These are phyloP conservation scores for Saururus chinensis DNA, from an alignment of 164 flowering plant species.

Conservation along the genomic window DNA sequence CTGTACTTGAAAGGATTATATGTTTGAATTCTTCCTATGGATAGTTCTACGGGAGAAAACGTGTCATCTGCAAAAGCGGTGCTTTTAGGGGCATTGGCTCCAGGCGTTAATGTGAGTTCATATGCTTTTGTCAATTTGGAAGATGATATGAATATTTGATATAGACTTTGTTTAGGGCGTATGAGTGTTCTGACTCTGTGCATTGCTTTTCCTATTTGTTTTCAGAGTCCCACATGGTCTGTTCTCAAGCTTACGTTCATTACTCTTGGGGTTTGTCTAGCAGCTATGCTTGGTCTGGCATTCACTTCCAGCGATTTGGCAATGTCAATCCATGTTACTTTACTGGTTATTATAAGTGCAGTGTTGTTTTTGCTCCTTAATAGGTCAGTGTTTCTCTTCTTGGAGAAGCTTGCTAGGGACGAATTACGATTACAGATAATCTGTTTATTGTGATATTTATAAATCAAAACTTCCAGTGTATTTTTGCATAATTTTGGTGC, in stretches of 20 bases:
- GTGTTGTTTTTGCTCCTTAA: slow-evolving; percentile 65
- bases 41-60: slow-evolving; percentile 4
- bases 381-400: slow-evolving; percentile 29
- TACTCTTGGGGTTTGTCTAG: slow-evolving; percentile 55
- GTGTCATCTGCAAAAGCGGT: slow-evolving; percentile 68
- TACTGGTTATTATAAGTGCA: slow-evolving; percentile 47
- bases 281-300: slow-evolving; percentile 63
- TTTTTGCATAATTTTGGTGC: no score
- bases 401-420: no score
- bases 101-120: slow-evolving; percentile 76
- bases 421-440: no score
- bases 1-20: neutral
- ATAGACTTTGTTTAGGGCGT: neutral
- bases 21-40: neutral
- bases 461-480: no score
- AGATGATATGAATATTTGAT: neutral
- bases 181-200: neutral
- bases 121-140: neutral
- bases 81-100: slow-evolving; percentile 73
- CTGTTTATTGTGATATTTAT: no score
- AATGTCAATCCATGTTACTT: slow-evolving; percentile 53
- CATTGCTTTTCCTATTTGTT: neutral
- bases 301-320: slow-evolving; percentile 50
- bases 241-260: slow-evolving; percentile 53
- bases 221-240: slow-evolving; percentile 75